phyloP scores from a whole-genome alignment of 345 rosid genomes.

The Salix caprea region DNA sequence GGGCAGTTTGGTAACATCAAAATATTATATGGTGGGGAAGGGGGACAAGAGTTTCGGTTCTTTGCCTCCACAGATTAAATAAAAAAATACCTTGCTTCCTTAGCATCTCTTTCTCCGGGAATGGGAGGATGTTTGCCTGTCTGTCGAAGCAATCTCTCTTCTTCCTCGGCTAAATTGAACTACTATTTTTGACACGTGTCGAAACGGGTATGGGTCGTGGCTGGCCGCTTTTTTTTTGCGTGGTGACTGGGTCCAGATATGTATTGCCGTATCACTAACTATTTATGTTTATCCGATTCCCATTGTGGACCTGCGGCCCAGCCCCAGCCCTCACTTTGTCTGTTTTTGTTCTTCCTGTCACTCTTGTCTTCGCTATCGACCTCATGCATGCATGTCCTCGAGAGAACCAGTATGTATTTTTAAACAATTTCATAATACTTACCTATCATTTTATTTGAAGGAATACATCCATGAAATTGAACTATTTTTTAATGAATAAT shows the following conservation, averaged over 20 bases:
- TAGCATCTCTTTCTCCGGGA: not conserved
- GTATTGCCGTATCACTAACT: not conserved
- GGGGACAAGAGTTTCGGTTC: not conserved
- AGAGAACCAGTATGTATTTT: not conserved
- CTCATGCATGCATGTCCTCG: not conserved
- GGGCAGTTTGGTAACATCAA: not conserved
- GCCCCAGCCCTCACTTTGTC: not conserved
- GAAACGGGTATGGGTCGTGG: not conserved
- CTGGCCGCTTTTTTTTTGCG: not conserved
- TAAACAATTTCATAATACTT: too few species aligned
- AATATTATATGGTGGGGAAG: not conserved
- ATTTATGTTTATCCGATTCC: not conserved
- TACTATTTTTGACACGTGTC: conserved; percentile 2
- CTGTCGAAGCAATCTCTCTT: not conserved
- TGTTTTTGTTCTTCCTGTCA: not conserved
- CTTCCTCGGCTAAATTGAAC: not conserved
- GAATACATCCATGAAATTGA: too few species aligned
- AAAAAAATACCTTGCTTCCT: not conserved
- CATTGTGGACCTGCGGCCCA: not conserved
- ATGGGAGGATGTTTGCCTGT: conserved; percentile 22
- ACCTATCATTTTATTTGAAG: too few species aligned
- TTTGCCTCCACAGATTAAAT: conserved; percentile 7
- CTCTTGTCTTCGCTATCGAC: not conserved
- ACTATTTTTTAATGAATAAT: not conserved
- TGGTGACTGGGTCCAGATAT: conserved; percentile 10